phyloP scores from a whole-genome alignment of 208 protist genomes.

The Vickermania spadyakhi region DNA sequence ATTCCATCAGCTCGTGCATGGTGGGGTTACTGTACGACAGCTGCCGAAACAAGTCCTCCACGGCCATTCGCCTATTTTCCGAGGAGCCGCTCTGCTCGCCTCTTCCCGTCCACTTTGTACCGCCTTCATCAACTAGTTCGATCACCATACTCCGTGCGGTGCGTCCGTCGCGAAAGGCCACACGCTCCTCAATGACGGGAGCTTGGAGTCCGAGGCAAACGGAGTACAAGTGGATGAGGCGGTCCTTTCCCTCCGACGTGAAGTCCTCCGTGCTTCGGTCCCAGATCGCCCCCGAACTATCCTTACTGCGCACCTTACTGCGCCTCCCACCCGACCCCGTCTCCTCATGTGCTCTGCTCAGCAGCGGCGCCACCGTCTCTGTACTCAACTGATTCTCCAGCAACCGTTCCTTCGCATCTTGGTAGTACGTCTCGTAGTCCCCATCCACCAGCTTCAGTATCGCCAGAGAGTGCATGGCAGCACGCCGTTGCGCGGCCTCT shows the following conservation, averaged over 20 bases:
- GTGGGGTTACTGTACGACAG: slow-evolving; percentile 16
- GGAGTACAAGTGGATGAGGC: slow-evolving; percentile 49
- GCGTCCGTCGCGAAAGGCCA: slow-evolving; percentile 9
- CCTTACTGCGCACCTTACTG: background rate
- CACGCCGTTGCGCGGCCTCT: slow-evolving; percentile 37
- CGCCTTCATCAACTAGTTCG: slow-evolving; percentile 25
- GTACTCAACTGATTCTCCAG: background rate
- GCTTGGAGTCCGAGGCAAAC: slow-evolving; percentile 43
- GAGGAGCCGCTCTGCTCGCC: slow-evolving; percentile 13
- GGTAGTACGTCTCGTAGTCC: background rate
- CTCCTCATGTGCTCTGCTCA: background rate
- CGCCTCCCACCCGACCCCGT: background rate
- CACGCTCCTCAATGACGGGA: slow-evolving; percentile 20
- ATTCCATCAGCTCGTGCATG: slow-evolving; percentile 23
- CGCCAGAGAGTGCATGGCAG: slow-evolving; percentile 72
- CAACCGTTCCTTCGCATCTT: background rate
- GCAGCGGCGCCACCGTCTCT: background rate
- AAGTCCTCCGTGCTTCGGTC: slow-evolving; percentile 17
- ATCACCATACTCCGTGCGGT: slow-evolving; percentile 9
- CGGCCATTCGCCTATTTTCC: slow-evolving; percentile 26
- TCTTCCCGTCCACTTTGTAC: slow-evolving; percentile 11
- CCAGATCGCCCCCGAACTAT: slow-evolving; percentile 11
- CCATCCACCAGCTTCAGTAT: slow-evolving; percentile 34
- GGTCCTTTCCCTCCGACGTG: slow-evolving; percentile 44
- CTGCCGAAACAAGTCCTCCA: slow-evolving; percentile 29